A percentile compares a stretch with the other conserved stretches of the same genome.
Conservation (phyloP, 192 early-diverging fungal genomes). For the Jimgerdemannia lactiflua region DNA sequence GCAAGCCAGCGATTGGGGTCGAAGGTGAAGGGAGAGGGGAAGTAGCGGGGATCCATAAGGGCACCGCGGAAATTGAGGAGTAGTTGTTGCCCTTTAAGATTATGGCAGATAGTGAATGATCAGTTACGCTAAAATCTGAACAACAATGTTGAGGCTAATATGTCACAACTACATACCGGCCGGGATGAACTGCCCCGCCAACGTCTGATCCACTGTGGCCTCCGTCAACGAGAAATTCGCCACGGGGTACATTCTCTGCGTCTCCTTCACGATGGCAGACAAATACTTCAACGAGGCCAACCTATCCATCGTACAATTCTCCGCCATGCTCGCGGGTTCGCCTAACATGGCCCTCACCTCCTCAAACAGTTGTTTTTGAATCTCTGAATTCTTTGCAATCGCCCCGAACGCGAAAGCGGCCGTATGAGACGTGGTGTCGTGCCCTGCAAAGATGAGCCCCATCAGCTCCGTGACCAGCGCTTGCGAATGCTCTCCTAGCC, state of each 20-base stretch:
- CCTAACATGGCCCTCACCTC: neutral
- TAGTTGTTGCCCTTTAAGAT: neutral
- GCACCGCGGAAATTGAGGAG: constrained; percentile 32
- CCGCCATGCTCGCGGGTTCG: neutral
- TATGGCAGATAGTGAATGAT: neutral
- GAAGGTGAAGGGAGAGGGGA: constrained; percentile 32
- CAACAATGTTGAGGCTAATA: neutral
- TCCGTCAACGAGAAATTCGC: constrained; percentile 28
- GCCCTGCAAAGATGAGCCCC: constrained; percentile 54
- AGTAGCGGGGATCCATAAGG: constrained; percentile 27
- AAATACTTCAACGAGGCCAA: neutral
- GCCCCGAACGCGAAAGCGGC: constrained; percentile 11
- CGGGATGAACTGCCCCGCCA: constrained; percentile 22
- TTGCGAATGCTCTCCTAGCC: constrained; percentile 6
- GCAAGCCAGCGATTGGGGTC: constrained; percentile 23
- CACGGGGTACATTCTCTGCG: constrained; percentile 33
- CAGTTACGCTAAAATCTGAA: neutral
- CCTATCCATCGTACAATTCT: neutral
- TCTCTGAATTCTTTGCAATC: neutral
- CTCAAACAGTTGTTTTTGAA: neutral
- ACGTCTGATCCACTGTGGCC: constrained; percentile 17
- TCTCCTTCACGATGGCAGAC: constrained; percentile 9
- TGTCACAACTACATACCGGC: neutral
- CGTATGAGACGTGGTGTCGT: constrained; percentile 27
- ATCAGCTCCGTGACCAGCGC: constrained; percentile 44